phyloP scores from a whole-genome alignment of 495 filamentous ascomycete genomes.

The Aspergillus affinis region DNA sequence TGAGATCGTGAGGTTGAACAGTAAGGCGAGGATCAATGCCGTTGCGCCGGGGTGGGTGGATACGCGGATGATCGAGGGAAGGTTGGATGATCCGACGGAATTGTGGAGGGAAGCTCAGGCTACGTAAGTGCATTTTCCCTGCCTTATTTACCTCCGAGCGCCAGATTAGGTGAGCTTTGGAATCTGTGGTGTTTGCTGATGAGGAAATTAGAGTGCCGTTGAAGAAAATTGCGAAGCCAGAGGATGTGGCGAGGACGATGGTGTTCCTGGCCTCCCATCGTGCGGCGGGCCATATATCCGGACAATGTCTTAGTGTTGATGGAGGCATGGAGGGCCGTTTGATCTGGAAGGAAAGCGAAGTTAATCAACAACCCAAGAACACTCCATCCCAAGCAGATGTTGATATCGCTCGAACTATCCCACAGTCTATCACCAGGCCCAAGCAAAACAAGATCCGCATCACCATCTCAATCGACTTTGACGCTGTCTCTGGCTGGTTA shows the following conservation, averaged over 20 bases:
- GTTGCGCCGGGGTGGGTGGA: constrained; percentile 53
- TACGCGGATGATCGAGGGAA: constrained; percentile 44
- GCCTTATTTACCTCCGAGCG: not conserved
- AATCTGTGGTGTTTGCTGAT: not conserved
- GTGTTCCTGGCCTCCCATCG: constrained; percentile 53
- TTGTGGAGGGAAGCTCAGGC: constrained; percentile 47
- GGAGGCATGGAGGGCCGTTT: constrained; percentile 52
- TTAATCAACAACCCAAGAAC: not conserved
- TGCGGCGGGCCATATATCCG: constrained; percentile 54
- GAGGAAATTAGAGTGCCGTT: constrained; percentile 32
- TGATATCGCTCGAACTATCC: constrained; percentile 21
- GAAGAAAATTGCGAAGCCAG: constrained; percentile 45
- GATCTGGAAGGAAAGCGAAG: constrained; percentile 44
- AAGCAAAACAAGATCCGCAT: constrained; percentile 49
- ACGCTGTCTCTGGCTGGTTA: constrained; percentile 60
- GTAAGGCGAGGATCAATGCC: constrained; percentile 54
- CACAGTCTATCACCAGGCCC: constrained; percentile 23
- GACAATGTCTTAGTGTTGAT: constrained; percentile 52
- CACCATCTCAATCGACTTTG: constrained; percentile 57
- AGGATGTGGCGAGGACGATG: constrained; percentile 52
- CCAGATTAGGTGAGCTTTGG: not conserved
- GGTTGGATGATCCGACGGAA: constrained; percentile 47
- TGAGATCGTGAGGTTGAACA: constrained; percentile 54
- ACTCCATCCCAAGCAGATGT: not conserved
- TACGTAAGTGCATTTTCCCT: constrained; percentile 24